A percentile compares a stretch with the other conserved stretches of the same genome.
Evolutionary conservation across 371 early-diverging fungal genomes (phyloP).

Genomic region (Mucor mucedo): DNA sequence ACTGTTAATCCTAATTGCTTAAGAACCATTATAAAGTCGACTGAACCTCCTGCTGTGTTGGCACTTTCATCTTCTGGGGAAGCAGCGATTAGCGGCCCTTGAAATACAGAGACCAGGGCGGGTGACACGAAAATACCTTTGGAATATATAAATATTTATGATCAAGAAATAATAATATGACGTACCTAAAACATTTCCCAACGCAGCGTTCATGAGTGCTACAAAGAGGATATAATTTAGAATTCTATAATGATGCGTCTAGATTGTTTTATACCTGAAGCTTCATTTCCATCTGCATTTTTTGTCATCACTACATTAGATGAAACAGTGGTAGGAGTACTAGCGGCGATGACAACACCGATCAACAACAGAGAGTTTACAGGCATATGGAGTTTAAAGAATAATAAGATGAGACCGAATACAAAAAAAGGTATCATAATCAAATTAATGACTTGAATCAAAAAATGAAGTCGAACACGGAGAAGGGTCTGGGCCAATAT

Average conservation of each 20-base stretch:
- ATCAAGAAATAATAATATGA: neutral
- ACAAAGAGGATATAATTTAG: slow-evolving; percentile 34
- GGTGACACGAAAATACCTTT: slow-evolving; percentile 75
- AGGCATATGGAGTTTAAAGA: slow-evolving; percentile 47
- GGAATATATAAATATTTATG: slow-evolving; percentile 5
- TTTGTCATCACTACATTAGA: slow-evolving; percentile 84
- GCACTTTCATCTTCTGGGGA: slow-evolving; percentile 48
- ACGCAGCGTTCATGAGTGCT: slow-evolving; percentile 54
- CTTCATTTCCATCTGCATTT: slow-evolving; percentile 74
- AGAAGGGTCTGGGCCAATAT: slow-evolving; percentile 65
- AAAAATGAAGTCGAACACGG: slow-evolving; percentile 65
- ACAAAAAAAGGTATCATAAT: slow-evolving; percentile 70
- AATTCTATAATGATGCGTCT: slow-evolving; percentile 13
- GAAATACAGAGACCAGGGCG: slow-evolving; percentile 37
- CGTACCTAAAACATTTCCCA: slow-evolving; percentile 67
- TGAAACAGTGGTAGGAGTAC: slow-evolving; percentile 79
- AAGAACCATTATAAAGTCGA: slow-evolving; percentile 61
- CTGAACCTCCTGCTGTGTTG: slow-evolving; percentile 36
- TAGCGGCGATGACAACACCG: slow-evolving; percentile 71
- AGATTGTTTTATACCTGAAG: slow-evolving; percentile 55
- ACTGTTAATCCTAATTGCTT: slow-evolving; percentile 69
- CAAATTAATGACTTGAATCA: slow-evolving; percentile 68
- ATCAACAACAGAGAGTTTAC: slow-evolving; percentile 65
- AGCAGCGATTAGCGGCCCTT: slow-evolving; percentile 43
- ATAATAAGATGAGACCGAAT: slow-evolving; percentile 60